Evolutionary conservation across 331 rosid genomes (phyloP), one percentile per base, ranked within the genome.

Genomic region (Quercus lobata): DNA sequence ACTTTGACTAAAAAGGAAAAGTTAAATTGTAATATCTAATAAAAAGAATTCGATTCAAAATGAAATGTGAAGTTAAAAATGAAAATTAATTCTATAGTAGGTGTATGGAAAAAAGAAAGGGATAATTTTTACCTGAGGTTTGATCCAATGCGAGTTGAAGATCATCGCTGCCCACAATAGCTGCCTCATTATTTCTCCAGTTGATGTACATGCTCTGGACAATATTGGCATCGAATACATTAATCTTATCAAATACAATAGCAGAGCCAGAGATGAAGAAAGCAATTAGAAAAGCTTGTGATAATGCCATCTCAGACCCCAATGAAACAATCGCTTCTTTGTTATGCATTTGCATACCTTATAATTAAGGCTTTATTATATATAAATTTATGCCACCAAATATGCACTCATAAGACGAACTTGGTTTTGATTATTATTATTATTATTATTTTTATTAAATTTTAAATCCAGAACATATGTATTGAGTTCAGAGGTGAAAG

Each of bases 121-220:
- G 57, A 32, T 55, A 58, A n/a, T 12, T 65, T 69, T 75, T 74
- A 93, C 98, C 97, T 84, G 94, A 85, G 53, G 85, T 76, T 76
- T 74, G 75, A 85, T 90, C 90, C 63, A 92, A 87, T 76, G 86
- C 92, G 54, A 94, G 97, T 57, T 86, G 87, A 32, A 92, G 93
- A 72, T 88, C 90, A 7, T 90, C 94, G 71, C 93, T 75, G 68
- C 76, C 84, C 82, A 71, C 77, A 80, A 94, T 35, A 70, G 73
- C 17, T 46, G 5, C 53, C 15, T 35, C 96, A 83, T 22, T 88
- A 92, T 58, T 83, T 55, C 97, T 92, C 97, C 98, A 90, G 3
- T 83, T 85, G 78, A 92, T 41, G 79, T 77, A 78, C 96, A 90
- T 90, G 87, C 89, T 90, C 72, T 86, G 71, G 22, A 86, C 76